Evolutionary conservation across 2,329 filamentous ascomycete species (phyloP).

Genomic region (Aspergillus unguis): DNA sequence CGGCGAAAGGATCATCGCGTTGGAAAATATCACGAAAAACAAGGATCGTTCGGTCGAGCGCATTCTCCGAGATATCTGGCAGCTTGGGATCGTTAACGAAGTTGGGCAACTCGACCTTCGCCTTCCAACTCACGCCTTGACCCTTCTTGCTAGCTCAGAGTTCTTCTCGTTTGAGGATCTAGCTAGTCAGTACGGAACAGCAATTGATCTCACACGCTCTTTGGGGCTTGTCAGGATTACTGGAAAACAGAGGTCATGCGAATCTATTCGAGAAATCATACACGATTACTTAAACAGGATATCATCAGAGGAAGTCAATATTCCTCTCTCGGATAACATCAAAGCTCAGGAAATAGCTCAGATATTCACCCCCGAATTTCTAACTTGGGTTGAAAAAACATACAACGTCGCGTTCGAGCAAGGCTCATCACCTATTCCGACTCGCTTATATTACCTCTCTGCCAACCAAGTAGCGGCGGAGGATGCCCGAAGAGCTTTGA

Average conservation of each 20-base stretch:
- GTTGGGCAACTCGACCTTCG: constrained; percentile 37
- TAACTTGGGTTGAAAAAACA: constrained; percentile 33
- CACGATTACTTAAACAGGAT: constrained; percentile 30
- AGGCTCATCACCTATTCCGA: constrained; percentile 14
- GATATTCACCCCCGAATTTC: constrained; percentile 24
- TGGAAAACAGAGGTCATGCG: constrained; percentile 30
- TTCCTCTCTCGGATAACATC: constrained; percentile 17
- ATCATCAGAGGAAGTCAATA: constrained; percentile 26
- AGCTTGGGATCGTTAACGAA: constrained; percentile 32
- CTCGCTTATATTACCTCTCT: constrained; percentile 33
- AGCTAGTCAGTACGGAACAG: constrained; percentile 32
- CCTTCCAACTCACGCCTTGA: constrained; percentile 26
- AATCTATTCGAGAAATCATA: constrained; percentile 34
- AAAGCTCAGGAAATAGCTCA: constrained; percentile 18
- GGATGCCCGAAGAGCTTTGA: constrained; percentile 33
- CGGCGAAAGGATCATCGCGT: constrained; percentile 20
- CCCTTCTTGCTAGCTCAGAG: constrained; percentile 31
- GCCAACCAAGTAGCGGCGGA: constrained; percentile 32
- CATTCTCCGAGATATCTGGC: constrained; percentile 41
- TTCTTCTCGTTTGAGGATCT: constrained; percentile 38
- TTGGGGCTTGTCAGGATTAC: constrained; percentile 37
- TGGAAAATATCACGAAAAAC: constrained; percentile 21
- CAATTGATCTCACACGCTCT: constrained; percentile 36
- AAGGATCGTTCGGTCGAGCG: constrained; percentile 35
- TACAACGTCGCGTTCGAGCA: constrained; percentile 31